phyloP scores from a whole-genome alignment of 1,139 yeast species.

The Zygosaccharomyces sapae region DNA sequence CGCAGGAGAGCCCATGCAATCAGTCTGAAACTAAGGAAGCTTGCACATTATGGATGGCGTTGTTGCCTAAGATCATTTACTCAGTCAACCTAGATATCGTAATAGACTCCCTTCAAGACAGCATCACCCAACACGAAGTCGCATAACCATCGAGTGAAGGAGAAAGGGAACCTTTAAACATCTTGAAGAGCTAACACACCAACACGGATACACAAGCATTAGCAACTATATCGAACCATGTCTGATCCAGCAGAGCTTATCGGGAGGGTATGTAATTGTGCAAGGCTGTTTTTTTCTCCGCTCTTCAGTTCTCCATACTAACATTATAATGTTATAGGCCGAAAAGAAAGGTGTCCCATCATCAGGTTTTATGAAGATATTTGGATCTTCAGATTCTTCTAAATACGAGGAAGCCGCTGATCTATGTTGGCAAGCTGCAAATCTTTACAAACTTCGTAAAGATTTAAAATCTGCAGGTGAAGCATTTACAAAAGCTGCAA shows the following conservation, averaged over 20 bases:
- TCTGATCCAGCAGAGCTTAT: conserved; percentile 29
- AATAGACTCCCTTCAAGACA: background rate
- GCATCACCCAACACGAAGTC: background rate
- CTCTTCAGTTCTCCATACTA: conserved; percentile 4
- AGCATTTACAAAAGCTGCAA: conserved; percentile 82
- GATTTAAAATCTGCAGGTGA: conserved; percentile 70
- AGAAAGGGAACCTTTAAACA: background rate
- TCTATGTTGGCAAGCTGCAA: conserved; percentile 85
- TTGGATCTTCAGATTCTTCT: conserved; percentile 63
- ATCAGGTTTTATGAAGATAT: conserved; percentile 67
- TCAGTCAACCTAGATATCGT: too few species aligned
- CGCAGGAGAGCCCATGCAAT: too few species aligned
- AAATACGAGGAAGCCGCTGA: conserved; percentile 91
- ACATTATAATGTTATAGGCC: conserved; percentile 42
- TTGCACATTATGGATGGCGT: too few species aligned
- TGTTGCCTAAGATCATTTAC: too few species aligned
- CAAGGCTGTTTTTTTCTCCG: background rate
- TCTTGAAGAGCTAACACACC: background rate
- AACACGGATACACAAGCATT: background rate
- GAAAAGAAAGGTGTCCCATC: conserved; percentile 64
- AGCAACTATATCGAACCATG: conserved; percentile 14
- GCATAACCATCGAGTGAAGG: background rate
- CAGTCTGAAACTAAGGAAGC: too few species aligned
- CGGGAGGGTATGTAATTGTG: conserved; percentile 16
- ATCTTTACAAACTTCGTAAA: conserved; percentile 71